These are phyloP conservation scores for Golubevia sp. DNA, from an alignment of 1,284 basidiomycete species.

Conservation along the genomic window DNA sequence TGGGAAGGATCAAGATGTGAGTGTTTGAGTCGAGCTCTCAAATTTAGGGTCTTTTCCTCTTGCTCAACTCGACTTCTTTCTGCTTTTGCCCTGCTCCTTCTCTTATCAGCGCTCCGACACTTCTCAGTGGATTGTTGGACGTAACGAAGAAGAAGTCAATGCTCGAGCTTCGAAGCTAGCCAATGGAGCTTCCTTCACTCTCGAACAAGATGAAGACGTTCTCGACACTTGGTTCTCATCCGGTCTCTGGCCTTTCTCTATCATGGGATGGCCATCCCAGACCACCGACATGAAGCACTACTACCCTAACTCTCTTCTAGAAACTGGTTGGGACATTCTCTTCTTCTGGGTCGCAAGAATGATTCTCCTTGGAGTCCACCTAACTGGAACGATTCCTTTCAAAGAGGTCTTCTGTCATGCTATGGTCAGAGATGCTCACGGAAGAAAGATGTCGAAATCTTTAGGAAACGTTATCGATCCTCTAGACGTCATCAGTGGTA, in stretches of 20 bases:
- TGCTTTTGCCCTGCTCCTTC: background rate
- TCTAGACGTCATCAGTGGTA: constrained; percentile 89
- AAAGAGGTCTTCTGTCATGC: constrained; percentile 98
- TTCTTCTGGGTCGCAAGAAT: constrained; percentile 99
- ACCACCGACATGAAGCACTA: constrained; percentile 65
- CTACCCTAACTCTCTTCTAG: constrained; percentile 87
- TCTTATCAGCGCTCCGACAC: constrained; percentile 20
- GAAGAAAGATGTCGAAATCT: constrained; percentile 98
- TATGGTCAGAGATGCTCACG: constrained; percentile 98
- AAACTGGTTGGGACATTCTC: constrained; percentile 98
- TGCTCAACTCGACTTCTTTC: background rate
- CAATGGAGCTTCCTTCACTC: constrained; percentile 72
- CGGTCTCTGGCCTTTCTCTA: constrained; percentile 96
- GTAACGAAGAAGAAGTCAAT: constrained; percentile 78
- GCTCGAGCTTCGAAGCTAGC: constrained; percentile 78
- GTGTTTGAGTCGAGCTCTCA: no score
- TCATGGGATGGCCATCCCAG: constrained; percentile 89
- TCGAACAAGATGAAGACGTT: constrained; percentile 96
- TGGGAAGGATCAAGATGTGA: constrained; percentile 75
- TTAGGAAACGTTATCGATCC: constrained; percentile 98
- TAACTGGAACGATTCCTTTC: constrained; percentile 92
- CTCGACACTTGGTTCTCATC: constrained; percentile 99
- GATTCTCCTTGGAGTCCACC: constrained; percentile 88
- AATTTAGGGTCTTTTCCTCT: no score
- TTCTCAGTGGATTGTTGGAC: constrained; percentile 80